Percentiles rank a stretch among this genome's conserved stretches.
Evolutionary conservation across 202 grass and related monocot species (phyloP).

Genomic region (Schoenoplectus triqueter): DNA sequence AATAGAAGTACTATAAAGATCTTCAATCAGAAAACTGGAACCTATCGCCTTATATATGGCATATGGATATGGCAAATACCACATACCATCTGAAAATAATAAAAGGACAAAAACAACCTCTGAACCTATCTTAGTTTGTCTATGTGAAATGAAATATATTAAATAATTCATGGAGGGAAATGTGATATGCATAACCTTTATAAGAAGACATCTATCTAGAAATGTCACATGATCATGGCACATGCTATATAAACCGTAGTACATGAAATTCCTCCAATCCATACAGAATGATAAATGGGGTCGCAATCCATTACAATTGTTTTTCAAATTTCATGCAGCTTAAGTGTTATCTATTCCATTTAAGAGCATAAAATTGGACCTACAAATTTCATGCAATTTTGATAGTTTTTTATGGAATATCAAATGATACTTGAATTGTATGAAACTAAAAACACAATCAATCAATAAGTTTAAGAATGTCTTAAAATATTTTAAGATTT

Average conservation of each 20-base stretch:
- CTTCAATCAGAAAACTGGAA: not conserved
- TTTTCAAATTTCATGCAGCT: too few species aligned
- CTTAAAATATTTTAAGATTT: too few species aligned
- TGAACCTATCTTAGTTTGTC: not conserved
- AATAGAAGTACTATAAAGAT: not conserved
- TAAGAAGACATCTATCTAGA: not conserved
- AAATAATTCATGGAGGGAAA: conserved; percentile 5
- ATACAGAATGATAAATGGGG: not conserved
- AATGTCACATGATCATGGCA: not conserved
- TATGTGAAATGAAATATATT: not conserved
- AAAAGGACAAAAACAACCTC: conserved; percentile 19
- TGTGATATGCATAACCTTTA: not conserved
- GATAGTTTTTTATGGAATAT: too few species aligned
- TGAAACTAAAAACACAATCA: too few species aligned
- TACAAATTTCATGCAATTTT: too few species aligned
- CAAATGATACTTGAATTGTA: too few species aligned
- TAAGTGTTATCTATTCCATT: too few species aligned
- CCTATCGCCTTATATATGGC: too few species aligned
- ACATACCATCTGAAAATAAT: not conserved
- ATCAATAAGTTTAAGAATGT: too few species aligned
- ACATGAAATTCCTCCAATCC: not conserved
- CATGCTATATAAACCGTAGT: conserved; percentile 5
- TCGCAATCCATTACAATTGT: too few species aligned
- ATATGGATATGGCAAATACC: conserved; percentile 19
- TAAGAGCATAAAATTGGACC: too few species aligned